phyloP scores from a whole-genome alignment of 163 green algal genomes.

The Chlamydomonas reinhardtii region DNA sequence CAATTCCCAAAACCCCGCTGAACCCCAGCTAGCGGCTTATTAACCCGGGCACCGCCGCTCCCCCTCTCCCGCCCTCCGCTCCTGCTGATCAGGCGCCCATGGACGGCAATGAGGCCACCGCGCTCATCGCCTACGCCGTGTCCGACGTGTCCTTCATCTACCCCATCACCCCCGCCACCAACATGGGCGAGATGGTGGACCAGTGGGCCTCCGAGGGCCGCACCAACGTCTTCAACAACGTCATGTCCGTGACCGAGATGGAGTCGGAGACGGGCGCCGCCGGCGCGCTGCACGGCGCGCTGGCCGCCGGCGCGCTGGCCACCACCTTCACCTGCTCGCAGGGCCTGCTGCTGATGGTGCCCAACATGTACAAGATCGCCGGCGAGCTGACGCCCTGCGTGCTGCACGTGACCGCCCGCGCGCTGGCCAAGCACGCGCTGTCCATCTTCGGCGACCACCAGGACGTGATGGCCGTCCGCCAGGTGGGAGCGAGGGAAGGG shows the following conservation, averaged over 20 bases:
- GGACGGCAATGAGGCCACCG: constrained; percentile 70
- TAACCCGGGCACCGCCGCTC: too few relatives aligned
- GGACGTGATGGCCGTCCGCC: constrained; percentile 65
- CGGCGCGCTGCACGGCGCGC: constrained; percentile 68
- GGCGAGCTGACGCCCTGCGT: constrained; percentile 74
- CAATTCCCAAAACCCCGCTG: too few relatives aligned
- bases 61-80: too few relatives aligned
- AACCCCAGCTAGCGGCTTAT: too few relatives aligned
- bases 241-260: constrained; percentile 74
- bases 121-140: constrained; percentile 66
- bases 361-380: constrained; percentile 77
- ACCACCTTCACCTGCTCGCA: constrained; percentile 77
- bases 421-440: constrained; percentile 68
- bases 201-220: constrained; percentile 60
- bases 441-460: constrained; percentile 78
- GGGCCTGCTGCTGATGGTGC: constrained; percentile 78
- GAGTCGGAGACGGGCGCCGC: constrained; percentile 67
- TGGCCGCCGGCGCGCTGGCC: constrained; percentile 64
- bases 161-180: constrained; percentile 73
- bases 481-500: background rate
- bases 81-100: constrained; percentile 31
- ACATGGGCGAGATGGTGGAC: constrained; percentile 69
- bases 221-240: constrained; percentile 66
- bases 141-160: constrained; percentile 76
- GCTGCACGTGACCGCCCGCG: constrained; percentile 69